Base-by-base conservation (phyloP, 371 early-diverging fungal genomes). In the Mucor ambiguus region DNA sequence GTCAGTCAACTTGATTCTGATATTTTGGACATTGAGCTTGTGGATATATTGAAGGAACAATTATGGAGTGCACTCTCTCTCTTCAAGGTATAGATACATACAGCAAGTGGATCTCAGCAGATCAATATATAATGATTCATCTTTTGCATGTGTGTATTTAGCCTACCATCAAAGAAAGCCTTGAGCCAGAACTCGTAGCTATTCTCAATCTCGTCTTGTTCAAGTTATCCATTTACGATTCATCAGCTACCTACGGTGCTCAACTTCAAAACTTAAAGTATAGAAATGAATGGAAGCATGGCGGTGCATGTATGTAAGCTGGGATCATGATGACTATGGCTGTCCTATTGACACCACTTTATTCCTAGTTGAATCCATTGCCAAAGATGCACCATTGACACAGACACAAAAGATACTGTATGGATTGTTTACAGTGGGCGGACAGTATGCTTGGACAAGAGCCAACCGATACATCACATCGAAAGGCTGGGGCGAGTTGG, bases 1-100 rank as follows among this genome's bases (percentile, higher is more conserved):
- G 95, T 94, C 33, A 87, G 90, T 70, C 95, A 96, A 74, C 85
- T 96, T 35, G 96, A 96, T 78, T 91, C 95, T 6, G 92, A 92
- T 48, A 84, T 93, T 56, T 83, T 95, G 58, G 94, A 96, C 63
- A 75, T 70, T 35, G 96, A 95, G 69, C 76, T 96, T 16, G 76
- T 87, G 38, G 85, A 77, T 48, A 87, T 92, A 62, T 77, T 95
- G 32, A 89, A 92, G 61, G 93, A 94, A 58, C 93, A 93, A 38
- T 76, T 93, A 22, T 85, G 86, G 84, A 80, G 72, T 57, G 86
- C 85, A 26, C 81, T 90, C 30, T 79, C 85, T 0, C 68, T 89
- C 26, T 87, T 90, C 76, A 84, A 87, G 77, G 90, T 86, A 81
- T 67, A 52, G n/a, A n/a, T n/a, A n/a, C n/a, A n/a, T n/a, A n/a